Conservation (phyloP, 352 stramenopile genomes). For the Globisporangium recalcitrans region DNA sequence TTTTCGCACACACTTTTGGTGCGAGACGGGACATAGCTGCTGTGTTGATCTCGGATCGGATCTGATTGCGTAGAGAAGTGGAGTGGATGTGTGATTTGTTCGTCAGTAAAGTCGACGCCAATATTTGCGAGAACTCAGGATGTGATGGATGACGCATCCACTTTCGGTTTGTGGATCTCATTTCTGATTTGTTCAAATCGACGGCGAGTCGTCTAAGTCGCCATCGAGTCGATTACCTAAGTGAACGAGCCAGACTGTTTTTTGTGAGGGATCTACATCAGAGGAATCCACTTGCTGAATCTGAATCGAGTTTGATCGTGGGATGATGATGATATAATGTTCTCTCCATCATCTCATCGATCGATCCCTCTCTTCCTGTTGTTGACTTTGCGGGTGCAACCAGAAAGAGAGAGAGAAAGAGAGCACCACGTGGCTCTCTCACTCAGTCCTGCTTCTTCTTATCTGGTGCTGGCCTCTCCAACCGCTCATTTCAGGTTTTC, state of each 20-base stretch:
- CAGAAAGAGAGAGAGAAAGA: neutral
- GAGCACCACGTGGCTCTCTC: neutral
- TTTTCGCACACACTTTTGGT: neutral
- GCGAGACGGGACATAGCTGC: neutral
- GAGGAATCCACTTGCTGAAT: neutral
- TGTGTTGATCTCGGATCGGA: neutral
- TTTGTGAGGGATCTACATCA: neutral
- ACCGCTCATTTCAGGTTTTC: slow-evolving; percentile 4
- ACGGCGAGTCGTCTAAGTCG: too few species aligned
- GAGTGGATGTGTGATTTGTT: neutral
- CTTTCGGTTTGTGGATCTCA: too few species aligned
- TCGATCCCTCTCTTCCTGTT: too few species aligned
- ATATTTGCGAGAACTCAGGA: too few species aligned
- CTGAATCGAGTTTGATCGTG: neutral
- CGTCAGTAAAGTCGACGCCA: neutral
- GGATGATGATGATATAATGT: neutral
- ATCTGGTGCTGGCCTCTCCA: neutral
- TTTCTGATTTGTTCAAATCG: too few species aligned
- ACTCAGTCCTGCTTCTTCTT: too few species aligned
- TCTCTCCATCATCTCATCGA: neutral
- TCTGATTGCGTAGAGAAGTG: too few species aligned
- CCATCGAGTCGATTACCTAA: too few species aligned
- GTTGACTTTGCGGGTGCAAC: slow-evolving; percentile 1
- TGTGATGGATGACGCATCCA: too few species aligned
- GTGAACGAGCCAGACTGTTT: too few species aligned